A percentile compares a stretch with the other conserved stretches of the same genome.
These are phyloP conservation scores for Magnolia officinalis DNA, from an alignment of 164 flowering plant genomes.

Conservation along the genomic window DNA sequence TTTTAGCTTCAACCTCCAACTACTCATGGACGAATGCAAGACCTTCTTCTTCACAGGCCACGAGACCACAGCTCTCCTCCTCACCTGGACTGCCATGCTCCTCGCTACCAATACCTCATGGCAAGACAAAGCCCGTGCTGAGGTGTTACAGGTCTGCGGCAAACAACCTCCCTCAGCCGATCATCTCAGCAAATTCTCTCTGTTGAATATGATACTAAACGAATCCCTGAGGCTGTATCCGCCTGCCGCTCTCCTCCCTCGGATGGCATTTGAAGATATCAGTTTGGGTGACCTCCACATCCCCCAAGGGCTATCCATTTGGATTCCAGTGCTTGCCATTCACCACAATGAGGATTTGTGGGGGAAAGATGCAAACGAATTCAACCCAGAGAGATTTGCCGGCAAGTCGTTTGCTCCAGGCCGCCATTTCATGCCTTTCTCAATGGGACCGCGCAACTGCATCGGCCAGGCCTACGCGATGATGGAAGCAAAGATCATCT, in stretches of 20 bases:
- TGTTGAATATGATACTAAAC: slow-evolving; percentile 81
- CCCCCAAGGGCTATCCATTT: slow-evolving; percentile 80
- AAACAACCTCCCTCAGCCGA: slow-evolving; percentile 54
- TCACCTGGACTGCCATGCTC: slow-evolving; percentile 93
- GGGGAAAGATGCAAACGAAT: slow-evolving; percentile 88
- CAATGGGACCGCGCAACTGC: slow-evolving; percentile 82
- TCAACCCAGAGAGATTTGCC: slow-evolving; percentile 79
- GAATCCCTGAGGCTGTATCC: slow-evolving; percentile 89
- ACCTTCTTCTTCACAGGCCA: slow-evolving; percentile 96
- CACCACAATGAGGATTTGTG: slow-evolving; percentile 79
- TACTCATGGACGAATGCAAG: slow-evolving; percentile 94
- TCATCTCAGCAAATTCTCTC: slow-evolving; percentile 68
- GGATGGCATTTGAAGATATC: slow-evolving; percentile 84
- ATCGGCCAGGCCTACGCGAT: slow-evolving; percentile 84
- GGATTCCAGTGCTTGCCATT: slow-evolving; percentile 89
- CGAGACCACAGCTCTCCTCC: slow-evolving; percentile 87
- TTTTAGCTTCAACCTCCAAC: slow-evolving; percentile 47
- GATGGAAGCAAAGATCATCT: slow-evolving; percentile 85
- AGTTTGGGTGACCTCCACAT: slow-evolving; percentile 72
- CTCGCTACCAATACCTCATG: slow-evolving; percentile 81
- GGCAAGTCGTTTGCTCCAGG: slow-evolving; percentile 41
- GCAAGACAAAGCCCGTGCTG: slow-evolving; percentile 78
- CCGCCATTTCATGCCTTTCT: slow-evolving; percentile 77
- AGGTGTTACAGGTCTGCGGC: slow-evolving; percentile 59
- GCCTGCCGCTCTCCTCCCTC: slow-evolving; percentile 72